A percentile compares a stretch with the other conserved stretches of the same genome.
phyloP scores from a whole-genome alignment of 371 early-diverging fungal species.

The Blyttiomyces sp. region DNA sequence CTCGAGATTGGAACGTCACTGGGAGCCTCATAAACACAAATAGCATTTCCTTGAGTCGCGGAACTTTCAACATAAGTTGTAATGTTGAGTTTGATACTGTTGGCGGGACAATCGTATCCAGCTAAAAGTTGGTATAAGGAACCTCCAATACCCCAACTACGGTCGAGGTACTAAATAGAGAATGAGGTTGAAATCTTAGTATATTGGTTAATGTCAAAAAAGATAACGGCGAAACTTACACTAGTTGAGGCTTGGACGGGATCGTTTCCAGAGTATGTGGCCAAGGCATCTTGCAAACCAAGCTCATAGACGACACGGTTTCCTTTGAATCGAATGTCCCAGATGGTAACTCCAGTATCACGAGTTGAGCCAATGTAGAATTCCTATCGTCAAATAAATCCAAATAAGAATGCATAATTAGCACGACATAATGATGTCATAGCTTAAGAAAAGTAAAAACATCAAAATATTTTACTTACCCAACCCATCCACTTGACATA shows the following conservation, averaged over 20 bases:
- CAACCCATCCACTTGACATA: constrained; percentile 9
- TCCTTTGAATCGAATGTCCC: constrained; percentile 7
- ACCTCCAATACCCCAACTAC: constrained; percentile 9
- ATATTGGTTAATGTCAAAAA: no score
- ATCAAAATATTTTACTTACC: no score
- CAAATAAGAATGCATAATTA: no score
- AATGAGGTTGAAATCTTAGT: no score
- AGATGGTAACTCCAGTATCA: constrained; percentile 7
- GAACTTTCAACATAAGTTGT: constrained; percentile 4
- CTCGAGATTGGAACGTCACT: neutral
- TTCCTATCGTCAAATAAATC: no score
- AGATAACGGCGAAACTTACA: neutral
- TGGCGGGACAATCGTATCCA: constrained; percentile 13
- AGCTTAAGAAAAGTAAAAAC: no score
- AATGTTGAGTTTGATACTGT: constrained; percentile 6
- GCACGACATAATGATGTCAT: no score
- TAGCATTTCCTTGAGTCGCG: neutral
- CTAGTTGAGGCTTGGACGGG: constrained; percentile 9
- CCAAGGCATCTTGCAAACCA: constrained; percentile 11
- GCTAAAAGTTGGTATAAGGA: constrained; percentile 9
- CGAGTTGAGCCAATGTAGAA: constrained; percentile 9
- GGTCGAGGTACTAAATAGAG: neutral
- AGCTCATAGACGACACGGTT: constrained; percentile 14
- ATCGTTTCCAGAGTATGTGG: constrained; percentile 16
- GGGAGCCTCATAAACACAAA: constrained; percentile 3